These are phyloP conservation scores for Aspergillus neotritici DNA, from an alignment of 2,329 filamentous ascomycete genomes.

Conservation along the genomic window DNA sequence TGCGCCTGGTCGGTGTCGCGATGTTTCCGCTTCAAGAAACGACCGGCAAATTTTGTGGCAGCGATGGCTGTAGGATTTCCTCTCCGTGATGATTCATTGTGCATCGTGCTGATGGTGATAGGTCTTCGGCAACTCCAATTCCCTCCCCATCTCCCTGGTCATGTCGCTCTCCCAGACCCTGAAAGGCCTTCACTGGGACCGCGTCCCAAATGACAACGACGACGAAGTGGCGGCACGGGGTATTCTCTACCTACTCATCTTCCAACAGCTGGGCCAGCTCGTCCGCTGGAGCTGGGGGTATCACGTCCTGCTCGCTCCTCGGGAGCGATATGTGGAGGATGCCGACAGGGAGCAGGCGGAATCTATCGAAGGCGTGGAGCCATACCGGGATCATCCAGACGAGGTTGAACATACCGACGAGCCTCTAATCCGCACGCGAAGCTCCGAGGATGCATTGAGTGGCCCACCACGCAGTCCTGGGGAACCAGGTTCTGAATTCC, in stretches of 20 bases:
- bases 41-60: constrained; percentile 87
- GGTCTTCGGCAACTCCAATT: constrained; percentile 98
- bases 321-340: constrained; percentile 50
- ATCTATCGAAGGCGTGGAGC: constrained; percentile 35
- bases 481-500: constrained; percentile 20
- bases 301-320: constrained; percentile 84
- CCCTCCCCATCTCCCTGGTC: constrained; percentile 90
- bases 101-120: constrained; percentile 21
- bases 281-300: constrained; percentile 98
- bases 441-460: constrained; percentile 24
- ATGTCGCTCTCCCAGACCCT: constrained; percentile 90
- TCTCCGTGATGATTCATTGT: background rate
- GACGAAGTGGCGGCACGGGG: constrained; percentile 89
- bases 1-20: constrained; percentile 67
- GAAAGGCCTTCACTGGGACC: constrained; percentile 87
- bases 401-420: constrained; percentile 32
- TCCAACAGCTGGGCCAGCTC: constrained; percentile 93
- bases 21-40: constrained; percentile 73
- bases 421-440: constrained; percentile 29
- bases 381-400: constrained; percentile 38
- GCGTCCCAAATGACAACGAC: constrained; percentile 85
- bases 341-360: constrained; percentile 33
- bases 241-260: constrained; percentile 92
- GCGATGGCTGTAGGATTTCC: constrained; percentile 70
- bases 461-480: constrained; percentile 9